Base-by-base conservation (phyloP, 139 green algal genomes). In the Yamagishiella unicocca region DNA sequence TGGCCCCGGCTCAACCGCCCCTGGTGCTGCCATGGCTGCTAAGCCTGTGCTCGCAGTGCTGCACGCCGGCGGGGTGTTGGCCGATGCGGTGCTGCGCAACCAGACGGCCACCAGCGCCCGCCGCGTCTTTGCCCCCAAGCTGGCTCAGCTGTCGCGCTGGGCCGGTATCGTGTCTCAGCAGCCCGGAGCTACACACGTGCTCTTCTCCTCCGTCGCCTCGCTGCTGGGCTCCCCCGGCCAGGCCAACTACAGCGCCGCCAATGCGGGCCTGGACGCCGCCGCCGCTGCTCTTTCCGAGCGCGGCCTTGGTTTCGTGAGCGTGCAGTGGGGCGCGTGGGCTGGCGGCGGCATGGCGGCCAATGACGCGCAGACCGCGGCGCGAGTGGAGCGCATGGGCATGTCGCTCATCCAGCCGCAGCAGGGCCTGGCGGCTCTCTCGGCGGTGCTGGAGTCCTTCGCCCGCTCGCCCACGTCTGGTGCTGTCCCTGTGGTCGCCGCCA, bases 291-390 rank as follows among this genome's bases (percentile, higher is more conserved):
- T 54, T n/a, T 50, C 46, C 27, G 43, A 85, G 25, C 83, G 54
- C 9, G 95, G 95, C 38, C 55, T 92, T 3, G 77, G 83, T 43
- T 92, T 88, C 19, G 90, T 92, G 54, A 91, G 84, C 42, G 83
- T 97, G 54, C 95, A 98, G 90, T 98, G 95, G 95, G 95, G 95
- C 42, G 95, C 95, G 9, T 98, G 95, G 95, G 90, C 93, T 24
- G 91, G 87, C 53, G 90, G 54, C 42, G 91, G 93, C 67, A 93
- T 95, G 88, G 90, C 89, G 3, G 85, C 89, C 4, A 70, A 42
- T 19, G 73, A 70, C 64, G 45, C 79, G 21, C 70, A 82, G 46
- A 84, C 83, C 35, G 58, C 84, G 1, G 80, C 64, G 27, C 80
- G 80, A 24, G 83, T 89, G 75, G 92, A 88, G 61, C 83, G 83